Conservation (phyloP, 345 rosid genomes). For the Eucalyptus virginea region DNA sequence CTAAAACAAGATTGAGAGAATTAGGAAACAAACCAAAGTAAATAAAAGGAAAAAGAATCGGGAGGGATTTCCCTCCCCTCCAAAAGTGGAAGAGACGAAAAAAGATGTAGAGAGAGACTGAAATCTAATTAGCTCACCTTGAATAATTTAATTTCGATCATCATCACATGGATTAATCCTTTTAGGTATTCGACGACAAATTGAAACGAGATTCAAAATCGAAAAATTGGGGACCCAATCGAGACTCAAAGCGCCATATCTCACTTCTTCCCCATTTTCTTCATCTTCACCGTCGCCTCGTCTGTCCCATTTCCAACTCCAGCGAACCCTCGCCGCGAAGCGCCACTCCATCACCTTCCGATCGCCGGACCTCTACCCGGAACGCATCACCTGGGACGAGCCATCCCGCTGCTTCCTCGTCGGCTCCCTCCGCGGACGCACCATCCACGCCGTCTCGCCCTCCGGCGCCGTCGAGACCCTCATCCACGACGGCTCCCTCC, state of each 20-base stretch:
- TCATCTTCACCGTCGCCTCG: background rate
- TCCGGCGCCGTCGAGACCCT: constrained; percentile 52
- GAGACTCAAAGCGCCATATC: background rate
- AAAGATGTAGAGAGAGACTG: too few species aligned
- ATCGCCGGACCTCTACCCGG: constrained; percentile 50
- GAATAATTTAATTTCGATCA: background rate
- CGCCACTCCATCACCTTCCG: constrained; percentile 51
- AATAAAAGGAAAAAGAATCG: too few species aligned
- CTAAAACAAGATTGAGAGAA: too few species aligned
- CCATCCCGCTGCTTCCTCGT: constrained; percentile 51
- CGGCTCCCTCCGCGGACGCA: constrained; percentile 47
- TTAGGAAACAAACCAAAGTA: too few species aligned
- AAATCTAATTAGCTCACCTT: background rate
- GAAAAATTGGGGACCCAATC: background rate
- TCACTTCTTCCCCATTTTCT: background rate
- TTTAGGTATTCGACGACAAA: too few species aligned
- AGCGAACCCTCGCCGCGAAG: background rate
- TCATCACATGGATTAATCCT: background rate
- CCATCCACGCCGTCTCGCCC: constrained; percentile 54
- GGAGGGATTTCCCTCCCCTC: too few species aligned
- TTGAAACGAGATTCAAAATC: too few species aligned
- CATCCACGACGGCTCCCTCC: constrained; percentile 29
- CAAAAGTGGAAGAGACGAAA: too few species aligned
- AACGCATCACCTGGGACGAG: constrained; percentile 51
- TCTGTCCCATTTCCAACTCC: background rate